A percentile compares a stretch with the other conserved stretches of the same genome.
phyloP scores from a whole-genome alignment of 1,139 yeast genomes.

The Diutina sp. region DNA sequence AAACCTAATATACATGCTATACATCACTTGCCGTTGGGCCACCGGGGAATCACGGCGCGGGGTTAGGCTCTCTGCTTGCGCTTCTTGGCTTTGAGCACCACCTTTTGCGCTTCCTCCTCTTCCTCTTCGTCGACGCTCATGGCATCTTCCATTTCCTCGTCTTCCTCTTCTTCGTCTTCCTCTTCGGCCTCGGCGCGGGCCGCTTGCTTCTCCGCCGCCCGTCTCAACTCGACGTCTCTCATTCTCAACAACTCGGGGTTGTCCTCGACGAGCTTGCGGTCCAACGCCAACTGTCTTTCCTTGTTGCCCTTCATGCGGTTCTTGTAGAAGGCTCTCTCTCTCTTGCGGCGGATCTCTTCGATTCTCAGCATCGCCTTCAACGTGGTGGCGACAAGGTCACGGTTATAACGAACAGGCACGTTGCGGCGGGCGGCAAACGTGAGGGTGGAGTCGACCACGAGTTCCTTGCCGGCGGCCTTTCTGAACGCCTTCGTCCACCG shows the following conservation, averaged over 20 bases:
- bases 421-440: slow-evolving; percentile 96
- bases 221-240: slow-evolving; percentile 86
- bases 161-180: slow-evolving; percentile 32
- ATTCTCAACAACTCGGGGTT: slow-evolving; percentile 83
- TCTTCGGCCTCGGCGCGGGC: slow-evolving; percentile 22
- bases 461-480: slow-evolving; percentile 97
- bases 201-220: slow-evolving; percentile 61
- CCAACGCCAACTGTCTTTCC: slow-evolving; percentile 74
- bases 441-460: slow-evolving; percentile 93
- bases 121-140: slow-evolving; percentile 30
- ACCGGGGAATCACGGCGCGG: not conserved
- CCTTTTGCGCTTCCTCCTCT: slow-evolving; percentile 53
- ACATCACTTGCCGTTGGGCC: not conserved
- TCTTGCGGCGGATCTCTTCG: slow-evolving; percentile 88
- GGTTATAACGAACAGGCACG: slow-evolving; percentile 93
- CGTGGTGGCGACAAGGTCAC: slow-evolving; percentile 91
- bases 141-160: slow-evolving; percentile 29
- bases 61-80: not conserved
- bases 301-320: slow-evolving; percentile 98
- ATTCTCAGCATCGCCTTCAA: slow-evolving; percentile 92
- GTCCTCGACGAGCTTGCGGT: slow-evolving; percentile 75
- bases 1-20: not conserved
- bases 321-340: slow-evolving; percentile 98
- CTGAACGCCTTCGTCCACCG: slow-evolving; percentile 99
- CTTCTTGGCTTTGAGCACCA: slow-evolving; percentile 62